Evolutionary conservation across 768 basidiomycete genomes (phyloP), one percentile per base, ranked within the genome.

Genomic region (Candolleomyces aberdarensis): DNA sequence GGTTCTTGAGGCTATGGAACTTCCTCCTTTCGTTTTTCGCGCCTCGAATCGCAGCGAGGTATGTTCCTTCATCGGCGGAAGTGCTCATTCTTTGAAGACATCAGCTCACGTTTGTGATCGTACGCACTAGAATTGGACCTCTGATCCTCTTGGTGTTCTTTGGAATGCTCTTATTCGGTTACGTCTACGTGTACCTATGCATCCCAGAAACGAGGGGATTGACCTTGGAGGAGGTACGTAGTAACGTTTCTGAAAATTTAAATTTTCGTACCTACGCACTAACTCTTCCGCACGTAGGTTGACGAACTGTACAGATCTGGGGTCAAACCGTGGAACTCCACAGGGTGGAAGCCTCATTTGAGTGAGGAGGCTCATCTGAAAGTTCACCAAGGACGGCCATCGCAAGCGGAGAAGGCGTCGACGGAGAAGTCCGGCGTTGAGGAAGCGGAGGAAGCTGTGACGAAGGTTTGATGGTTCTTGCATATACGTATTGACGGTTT

Each of bases 181-280:
- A 81, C 67, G 71, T 83, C 61, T 94, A 89, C 69, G 90, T 91
- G 26, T 90, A 86, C 71, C 72, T 91, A 57, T 83, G 86, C 70
- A 83, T 94, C 51, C 91, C 91, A 20, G 92, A 94, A 77, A 92
- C 88, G 22, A 92, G 85, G 70, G 89, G 90, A 11, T 81, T 92
- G 20, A 84, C 84, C 57, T 71, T 91, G 63, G 90, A 92, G 75
- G 87, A 89, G 78, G 86, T 84, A 58, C 32, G 70, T 58, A 2
- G 62, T 43, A 36, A 32, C 65, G 56, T 48, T 56, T 1, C 29
- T 52, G 51, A 15, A 54, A 19, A 20, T n/a, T 47, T 32, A 40
- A 40, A 50, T 19, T 20, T 43, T 17, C 14, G 22, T 9, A 53
- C 13, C 44, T 61, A 55, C 56, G 15, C 26, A 26, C 26, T 26